These are phyloP conservation scores for Candida rishiriensis DNA, from an alignment of 805 yeast genomes.

Conservation along the genomic window DNA sequence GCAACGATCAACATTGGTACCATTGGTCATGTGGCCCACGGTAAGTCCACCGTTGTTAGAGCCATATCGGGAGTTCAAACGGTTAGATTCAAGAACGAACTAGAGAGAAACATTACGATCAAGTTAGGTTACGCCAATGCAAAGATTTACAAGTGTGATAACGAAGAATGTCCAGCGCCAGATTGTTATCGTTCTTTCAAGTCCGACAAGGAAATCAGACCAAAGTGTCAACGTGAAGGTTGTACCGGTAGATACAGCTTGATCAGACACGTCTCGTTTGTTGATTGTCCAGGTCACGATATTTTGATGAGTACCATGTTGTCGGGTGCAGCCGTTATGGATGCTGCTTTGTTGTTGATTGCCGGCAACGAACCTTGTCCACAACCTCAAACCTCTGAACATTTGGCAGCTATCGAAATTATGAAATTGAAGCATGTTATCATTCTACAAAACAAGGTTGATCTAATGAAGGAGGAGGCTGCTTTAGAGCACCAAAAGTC, in stretches of 20 bases:
- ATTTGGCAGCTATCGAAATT: constrained; percentile 98
- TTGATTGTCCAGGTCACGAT: constrained; percentile 99
- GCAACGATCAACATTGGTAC: constrained; percentile 99
- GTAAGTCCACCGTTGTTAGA: constrained; percentile 96
- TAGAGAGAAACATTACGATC: constrained; percentile 98
- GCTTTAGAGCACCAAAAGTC: constrained; percentile 95
- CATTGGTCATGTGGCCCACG: constrained; percentile 98
- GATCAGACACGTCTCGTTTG: constrained; percentile 95
- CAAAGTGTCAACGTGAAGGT: constrained; percentile 85
- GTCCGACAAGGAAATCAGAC: constrained; percentile 90
- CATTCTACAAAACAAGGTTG: constrained; percentile 96
- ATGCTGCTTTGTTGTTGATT: constrained; percentile 91
- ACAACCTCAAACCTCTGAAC: constrained; percentile 99
- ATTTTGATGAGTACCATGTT: constrained; percentile 99
- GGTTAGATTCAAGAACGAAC: constrained; percentile 97
- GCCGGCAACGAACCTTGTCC: constrained; percentile 99
- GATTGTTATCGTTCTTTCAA: constrained; percentile 93
- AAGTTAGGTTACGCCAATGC: constrained; percentile 99
- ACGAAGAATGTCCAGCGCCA: constrained; percentile 84
- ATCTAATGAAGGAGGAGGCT: constrained; percentile 94
- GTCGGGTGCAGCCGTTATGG: constrained; percentile 99
- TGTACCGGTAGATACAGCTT: constrained; percentile 86
- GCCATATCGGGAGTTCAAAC: constrained; percentile 99
- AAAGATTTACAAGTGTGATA: constrained; percentile 90
- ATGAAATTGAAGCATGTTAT: constrained; percentile 97